These are phyloP conservation scores for Fragosphaeria purpurea DNA, from an alignment of 2,329 filamentous ascomycete species.

Conservation along the genomic window DNA sequence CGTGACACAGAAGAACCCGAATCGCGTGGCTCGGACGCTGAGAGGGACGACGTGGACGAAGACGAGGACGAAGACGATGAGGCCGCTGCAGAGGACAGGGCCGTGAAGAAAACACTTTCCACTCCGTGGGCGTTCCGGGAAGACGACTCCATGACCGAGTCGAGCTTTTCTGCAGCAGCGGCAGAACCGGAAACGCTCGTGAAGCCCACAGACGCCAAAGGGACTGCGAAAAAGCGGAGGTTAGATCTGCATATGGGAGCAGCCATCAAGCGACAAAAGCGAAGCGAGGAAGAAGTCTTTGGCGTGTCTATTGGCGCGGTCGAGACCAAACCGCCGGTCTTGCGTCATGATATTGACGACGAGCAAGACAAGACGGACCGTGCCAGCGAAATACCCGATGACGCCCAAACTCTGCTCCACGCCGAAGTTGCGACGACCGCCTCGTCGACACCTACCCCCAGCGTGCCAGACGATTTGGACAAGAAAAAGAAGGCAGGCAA, in stretches of 20 bases:
- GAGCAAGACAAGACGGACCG: constrained; percentile 7
- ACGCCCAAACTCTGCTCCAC: neutral
- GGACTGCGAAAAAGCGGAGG: constrained; percentile 59
- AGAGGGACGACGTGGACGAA: constrained; percentile 1
- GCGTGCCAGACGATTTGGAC: constrained; percentile 22
- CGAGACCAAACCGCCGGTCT: constrained; percentile 34
- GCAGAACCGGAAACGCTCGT: neutral
- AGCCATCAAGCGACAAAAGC: constrained; percentile 70
- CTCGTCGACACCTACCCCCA: constrained; percentile 43
- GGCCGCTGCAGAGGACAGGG: constrained; percentile 60
- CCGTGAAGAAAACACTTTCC: constrained; percentile 44
- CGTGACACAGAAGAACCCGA: constrained; percentile 80
- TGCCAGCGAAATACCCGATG: neutral
- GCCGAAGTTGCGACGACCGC: constrained; percentile 35
- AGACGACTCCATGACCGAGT: constrained; percentile 61
- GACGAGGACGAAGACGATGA: constrained; percentile 31
- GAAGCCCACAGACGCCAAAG: neutral
- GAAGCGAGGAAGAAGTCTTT: constrained; percentile 69
- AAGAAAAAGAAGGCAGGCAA: constrained; percentile 55
- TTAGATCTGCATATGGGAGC: constrained; percentile 58
- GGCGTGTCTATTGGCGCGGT: constrained; percentile 48
- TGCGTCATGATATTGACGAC: constrained; percentile 26
- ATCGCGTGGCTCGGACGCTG: constrained; percentile 30
- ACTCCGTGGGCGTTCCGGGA: constrained; percentile 38
- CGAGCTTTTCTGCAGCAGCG: constrained; percentile 44